These are phyloP conservation scores for Solanum piurae DNA, from an alignment of 257 asterid genomes.

Conservation along the genomic window DNA sequence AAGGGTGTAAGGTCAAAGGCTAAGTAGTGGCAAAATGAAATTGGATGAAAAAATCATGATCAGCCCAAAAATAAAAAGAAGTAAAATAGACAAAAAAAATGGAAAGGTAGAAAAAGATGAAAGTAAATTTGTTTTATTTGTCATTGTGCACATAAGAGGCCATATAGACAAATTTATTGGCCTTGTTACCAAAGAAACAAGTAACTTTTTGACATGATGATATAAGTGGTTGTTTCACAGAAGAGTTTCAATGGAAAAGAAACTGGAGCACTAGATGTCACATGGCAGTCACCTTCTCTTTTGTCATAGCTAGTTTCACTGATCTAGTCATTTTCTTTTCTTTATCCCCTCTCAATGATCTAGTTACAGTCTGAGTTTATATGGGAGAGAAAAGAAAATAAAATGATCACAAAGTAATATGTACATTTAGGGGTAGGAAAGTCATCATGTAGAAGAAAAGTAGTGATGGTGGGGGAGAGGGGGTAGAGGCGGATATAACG, in stretches of 20 bases:
- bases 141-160: background rate
- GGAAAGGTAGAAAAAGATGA: background rate
- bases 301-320: conserved; percentile 11
- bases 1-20: background rate
- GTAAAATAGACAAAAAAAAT: background rate
- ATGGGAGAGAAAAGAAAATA: background rate
- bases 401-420: background rate
- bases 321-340: background rate
- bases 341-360: background rate
- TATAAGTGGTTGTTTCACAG: conserved; percentile 3
- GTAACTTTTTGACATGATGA: background rate
- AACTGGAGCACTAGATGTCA: conserved; percentile 18
- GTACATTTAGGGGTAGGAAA: background rate
- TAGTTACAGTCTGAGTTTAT: background rate
- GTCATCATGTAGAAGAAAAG: background rate
- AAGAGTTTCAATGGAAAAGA: conserved; percentile 1
- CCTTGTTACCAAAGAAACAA: background rate
- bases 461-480: background rate
- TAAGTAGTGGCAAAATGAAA: background rate
- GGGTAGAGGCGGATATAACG: background rate
- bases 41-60: background rate
- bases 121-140: background rate
- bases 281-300: conserved; percentile 20
- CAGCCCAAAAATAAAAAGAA: background rate
- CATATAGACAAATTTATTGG: conserved; percentile 2